Percentiles rank a stretch among this genome's conserved stretches.
These are phyloP conservation scores for Xerocomus cyaneibrunnescens DNA, from an alignment of 1,284 basidiomycete species.

Conservation along the genomic window DNA sequence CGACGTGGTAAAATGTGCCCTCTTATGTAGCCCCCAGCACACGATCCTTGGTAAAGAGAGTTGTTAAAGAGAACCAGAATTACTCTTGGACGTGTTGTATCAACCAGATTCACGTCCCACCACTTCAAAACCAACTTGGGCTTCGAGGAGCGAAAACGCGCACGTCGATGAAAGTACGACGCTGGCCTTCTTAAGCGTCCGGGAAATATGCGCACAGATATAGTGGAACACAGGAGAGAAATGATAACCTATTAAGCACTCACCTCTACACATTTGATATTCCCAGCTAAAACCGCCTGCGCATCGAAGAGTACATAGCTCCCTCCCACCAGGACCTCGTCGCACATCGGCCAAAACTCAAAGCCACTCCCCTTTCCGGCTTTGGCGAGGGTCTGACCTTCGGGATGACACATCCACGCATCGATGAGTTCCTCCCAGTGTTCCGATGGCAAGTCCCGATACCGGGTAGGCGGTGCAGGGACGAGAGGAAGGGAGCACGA, in stretches of 20 bases:
- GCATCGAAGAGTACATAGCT: constrained; percentile 81
- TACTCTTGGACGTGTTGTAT: constrained; percentile 87
- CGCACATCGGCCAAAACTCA: constrained; percentile 77
- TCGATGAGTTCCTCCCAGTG: constrained; percentile 97
- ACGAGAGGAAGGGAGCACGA: constrained; percentile 77
- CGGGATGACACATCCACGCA: constrained; percentile 97
- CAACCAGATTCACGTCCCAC: constrained; percentile 56
- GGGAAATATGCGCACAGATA: constrained; percentile 17
- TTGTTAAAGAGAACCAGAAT: constrained; percentile 66
- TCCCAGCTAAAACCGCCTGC: constrained; percentile 52
- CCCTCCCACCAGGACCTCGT: constrained; percentile 79
- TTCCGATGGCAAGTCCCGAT: constrained; percentile 88
- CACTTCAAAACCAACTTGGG: constrained; percentile 51
- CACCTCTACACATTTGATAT: constrained; percentile 60
- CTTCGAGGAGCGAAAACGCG: constrained; percentile 40
- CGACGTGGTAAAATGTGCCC: constrained; percentile 50
- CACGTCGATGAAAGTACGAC: constrained; percentile 69
- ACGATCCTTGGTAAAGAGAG: constrained; percentile 67
- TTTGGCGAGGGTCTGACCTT: constrained; percentile 68
- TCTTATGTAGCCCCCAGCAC: constrained; percentile 83
- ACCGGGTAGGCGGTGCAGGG: constrained; percentile 49
- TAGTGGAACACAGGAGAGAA: constrained; percentile 17
- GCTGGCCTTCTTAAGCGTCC: constrained; percentile 91
- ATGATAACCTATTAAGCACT: constrained; percentile 37
- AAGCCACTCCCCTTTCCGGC: constrained; percentile 40